Evolutionary conservation across 805 yeast species (phyloP), one percentile per base, ranked within the genome.

Genomic region (Ogataea wickerhamii): DNA sequence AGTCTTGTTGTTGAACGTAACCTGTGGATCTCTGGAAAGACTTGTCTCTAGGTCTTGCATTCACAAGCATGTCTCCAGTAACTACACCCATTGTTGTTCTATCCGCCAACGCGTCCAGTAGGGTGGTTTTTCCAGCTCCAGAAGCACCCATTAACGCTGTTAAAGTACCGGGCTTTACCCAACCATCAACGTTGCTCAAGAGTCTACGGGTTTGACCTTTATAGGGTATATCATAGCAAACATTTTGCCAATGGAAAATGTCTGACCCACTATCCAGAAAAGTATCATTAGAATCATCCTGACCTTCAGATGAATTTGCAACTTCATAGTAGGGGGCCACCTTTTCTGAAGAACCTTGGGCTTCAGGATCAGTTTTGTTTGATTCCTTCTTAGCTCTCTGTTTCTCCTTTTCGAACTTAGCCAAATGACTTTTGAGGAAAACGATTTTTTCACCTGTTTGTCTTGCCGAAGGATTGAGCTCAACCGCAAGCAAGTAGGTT

Each of bases 131-230:
- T 48, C 80, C 79, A 19, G 78, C 78, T 49, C 79, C 79, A 6
- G 79, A 72, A 33, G 70, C 76, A 37, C 80, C 80, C 78, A 74
- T 72, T 17, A 74, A 56, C 8, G 91, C 89, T 32, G 88, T 83
- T 52, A 83, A 63, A 29, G 86, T 80, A 40, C 87, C 87, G 12
- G 88, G 88, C 53, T 79, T 79, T 25, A 82, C 87, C 82, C 83
- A 82, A 27, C 91, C 91, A 53, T 80, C 84, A 40, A 82, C 83
- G 40, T 72, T 67, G 44, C 67, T 66, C 53, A 82, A 62, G 37
- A 82, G 69, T 33, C 76, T 67, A 49, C 84, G 66, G 11, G 73
- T 66, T 40, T 71, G 80, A 24, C 63, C 63, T 49, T 78, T 75
- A 46, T 77, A 75, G 50, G 73, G 70, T 39, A 83, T 76, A 45